Evolutionary conservation across 208 protist species (phyloP).

Genomic region (Acanthamoeba culbertsoni): DNA sequence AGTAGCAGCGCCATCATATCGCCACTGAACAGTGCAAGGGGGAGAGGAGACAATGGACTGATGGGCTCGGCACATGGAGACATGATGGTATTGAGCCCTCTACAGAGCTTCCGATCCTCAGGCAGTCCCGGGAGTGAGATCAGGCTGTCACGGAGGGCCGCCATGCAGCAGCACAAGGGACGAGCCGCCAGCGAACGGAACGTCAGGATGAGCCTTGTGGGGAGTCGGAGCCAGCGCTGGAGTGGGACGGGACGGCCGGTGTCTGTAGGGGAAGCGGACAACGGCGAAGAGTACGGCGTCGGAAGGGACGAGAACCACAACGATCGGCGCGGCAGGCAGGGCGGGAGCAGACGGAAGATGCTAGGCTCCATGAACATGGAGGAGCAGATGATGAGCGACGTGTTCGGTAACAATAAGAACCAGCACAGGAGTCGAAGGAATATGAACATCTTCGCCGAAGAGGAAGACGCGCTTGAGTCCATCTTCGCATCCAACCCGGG

Average conservation of each 20-base stretch:
- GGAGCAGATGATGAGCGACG: slow-evolving; percentile 35
- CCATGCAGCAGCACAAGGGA: neutral
- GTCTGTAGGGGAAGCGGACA: neutral
- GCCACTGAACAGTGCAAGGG: neutral
- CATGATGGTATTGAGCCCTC: neutral
- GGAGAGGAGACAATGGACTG: too few species aligned
- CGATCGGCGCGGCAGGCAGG: neutral
- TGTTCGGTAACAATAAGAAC: slow-evolving; percentile 10
- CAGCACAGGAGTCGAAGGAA: neutral
- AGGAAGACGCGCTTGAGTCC: neutral
- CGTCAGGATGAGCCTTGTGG: neutral
- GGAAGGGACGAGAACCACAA: neutral
- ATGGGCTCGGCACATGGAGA: too few species aligned
- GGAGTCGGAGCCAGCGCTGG: too few species aligned
- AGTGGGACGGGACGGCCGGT: neutral
- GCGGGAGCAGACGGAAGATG: neutral
- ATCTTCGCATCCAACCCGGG: neutral
- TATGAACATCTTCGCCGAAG: slow-evolving; percentile 24
- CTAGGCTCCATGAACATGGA: neutral
- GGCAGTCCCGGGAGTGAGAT: neutral
- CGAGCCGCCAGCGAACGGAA: neutral
- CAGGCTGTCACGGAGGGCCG: neutral
- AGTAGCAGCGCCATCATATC: neutral
- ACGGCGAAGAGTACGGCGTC: neutral
- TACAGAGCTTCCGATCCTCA: neutral